Evolutionary conservation across 2,329 filamentous ascomycete species (phyloP).

Genomic region (Talaromyces sp.): DNA sequence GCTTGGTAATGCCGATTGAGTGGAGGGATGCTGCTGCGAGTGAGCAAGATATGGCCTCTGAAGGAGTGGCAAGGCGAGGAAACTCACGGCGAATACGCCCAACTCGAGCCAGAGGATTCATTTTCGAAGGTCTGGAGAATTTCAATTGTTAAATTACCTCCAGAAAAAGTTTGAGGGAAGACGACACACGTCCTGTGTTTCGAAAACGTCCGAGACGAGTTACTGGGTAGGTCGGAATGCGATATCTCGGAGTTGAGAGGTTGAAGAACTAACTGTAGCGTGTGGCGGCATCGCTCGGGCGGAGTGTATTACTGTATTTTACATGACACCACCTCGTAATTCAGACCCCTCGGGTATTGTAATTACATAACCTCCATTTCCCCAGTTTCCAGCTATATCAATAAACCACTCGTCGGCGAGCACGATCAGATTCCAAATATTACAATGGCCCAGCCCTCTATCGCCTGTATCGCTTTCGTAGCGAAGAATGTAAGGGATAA

Average conservation of each 20-base stretch:
- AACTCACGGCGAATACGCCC: conserved; percentile 20
- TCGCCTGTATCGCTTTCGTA: conserved; percentile 90
- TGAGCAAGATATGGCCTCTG: conserved; percentile 22
- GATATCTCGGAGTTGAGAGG: conserved; percentile 13
- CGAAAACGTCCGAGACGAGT: background rate
- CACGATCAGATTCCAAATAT: background rate
- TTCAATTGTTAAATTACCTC: background rate
- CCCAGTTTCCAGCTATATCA: background rate
- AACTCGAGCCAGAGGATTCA: conserved; percentile 15
- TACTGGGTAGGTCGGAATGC: background rate
- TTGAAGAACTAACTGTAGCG: conserved; percentile 10
- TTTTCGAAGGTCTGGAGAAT: background rate
- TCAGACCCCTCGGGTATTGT: background rate
- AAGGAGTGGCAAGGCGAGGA: conserved; percentile 2
- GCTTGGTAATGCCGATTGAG: conserved; percentile 31
- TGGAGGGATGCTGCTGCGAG: conserved; percentile 28
- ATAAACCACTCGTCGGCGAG: background rate
- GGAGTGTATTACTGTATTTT: background rate
- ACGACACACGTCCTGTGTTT: conserved; percentile 7
- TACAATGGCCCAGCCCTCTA: conserved; percentile 62
- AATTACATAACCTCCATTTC: background rate
- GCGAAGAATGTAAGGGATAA: conserved; percentile 69
- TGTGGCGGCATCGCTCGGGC: conserved; percentile 9
- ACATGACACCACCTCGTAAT: background rate
- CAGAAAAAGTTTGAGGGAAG: background rate